These are phyloP conservation scores for Pleodorina starrii DNA, from an alignment of 139 green algal genomes.

Conservation along the genomic window DNA sequence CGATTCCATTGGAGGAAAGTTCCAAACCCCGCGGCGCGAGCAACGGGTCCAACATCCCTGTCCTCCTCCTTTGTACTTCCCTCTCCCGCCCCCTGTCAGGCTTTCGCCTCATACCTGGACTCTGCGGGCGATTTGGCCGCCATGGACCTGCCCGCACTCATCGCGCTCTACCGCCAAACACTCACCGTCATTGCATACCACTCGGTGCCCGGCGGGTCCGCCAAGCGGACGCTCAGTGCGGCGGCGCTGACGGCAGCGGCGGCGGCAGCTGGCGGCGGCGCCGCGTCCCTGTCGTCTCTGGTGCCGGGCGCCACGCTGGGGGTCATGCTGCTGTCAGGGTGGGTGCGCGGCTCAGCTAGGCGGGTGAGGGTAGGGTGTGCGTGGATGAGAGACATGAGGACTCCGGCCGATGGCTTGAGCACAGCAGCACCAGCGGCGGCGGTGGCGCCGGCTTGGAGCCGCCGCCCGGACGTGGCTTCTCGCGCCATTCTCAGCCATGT, in stretches of 20 bases:
- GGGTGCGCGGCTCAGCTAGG: background rate
- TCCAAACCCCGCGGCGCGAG: too few relatives aligned
- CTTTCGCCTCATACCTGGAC: background rate
- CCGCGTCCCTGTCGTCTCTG: background rate
- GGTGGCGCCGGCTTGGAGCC: too few relatives aligned
- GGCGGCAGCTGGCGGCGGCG: background rate
- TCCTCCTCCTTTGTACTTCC: too few relatives aligned
- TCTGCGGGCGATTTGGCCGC: background rate
- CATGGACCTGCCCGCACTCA: background rate
- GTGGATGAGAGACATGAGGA: too few relatives aligned
- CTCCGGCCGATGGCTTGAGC: too few relatives aligned
- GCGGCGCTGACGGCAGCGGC: background rate
- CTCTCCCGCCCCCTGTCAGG: background rate
- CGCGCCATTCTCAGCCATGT: too few relatives aligned
- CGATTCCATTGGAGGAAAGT: too few relatives aligned
- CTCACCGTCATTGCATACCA: constrained; percentile 1
- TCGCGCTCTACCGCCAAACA: background rate
- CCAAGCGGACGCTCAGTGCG: background rate
- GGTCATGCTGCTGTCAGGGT: background rate
- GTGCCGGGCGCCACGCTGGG: background rate
- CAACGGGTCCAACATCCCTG: too few relatives aligned
- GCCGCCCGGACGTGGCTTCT: too few relatives aligned
- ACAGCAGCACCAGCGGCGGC: too few relatives aligned
- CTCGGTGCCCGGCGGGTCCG: background rate
- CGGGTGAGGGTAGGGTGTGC: background rate